phyloP scores from a whole-genome alignment of 768 basidiomycete genomes.

The Trametes cinnabarina region DNA sequence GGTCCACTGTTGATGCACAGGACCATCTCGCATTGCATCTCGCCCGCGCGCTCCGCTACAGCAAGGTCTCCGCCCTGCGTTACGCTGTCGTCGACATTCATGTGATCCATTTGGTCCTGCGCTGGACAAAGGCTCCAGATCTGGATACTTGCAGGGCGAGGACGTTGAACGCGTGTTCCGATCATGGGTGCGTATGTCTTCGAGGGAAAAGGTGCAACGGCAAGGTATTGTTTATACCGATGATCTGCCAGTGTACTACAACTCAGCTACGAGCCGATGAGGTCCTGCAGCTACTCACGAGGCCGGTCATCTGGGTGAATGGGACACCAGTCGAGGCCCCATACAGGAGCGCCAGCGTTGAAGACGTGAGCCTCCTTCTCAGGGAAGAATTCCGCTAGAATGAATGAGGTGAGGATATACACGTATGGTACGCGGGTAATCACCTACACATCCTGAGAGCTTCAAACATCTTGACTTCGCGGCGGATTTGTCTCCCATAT shows the following conservation, averaged over 20 bases:
- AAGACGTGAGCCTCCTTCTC: constrained; percentile 68
- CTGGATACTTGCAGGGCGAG: constrained; percentile 71
- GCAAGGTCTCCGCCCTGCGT: neutral
- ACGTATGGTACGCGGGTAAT: neutral
- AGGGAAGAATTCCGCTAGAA: constrained; percentile 58
- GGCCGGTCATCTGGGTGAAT: constrained; percentile 55
- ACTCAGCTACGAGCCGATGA: neutral
- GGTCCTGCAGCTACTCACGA: constrained; percentile 37
- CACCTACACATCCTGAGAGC: constrained; percentile 55
- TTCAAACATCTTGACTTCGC: constrained; percentile 55
- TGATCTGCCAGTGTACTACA: constrained; percentile 38
- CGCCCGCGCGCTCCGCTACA: constrained; percentile 36
- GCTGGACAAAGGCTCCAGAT: constrained; percentile 66
- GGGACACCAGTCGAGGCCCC: constrained; percentile 94
- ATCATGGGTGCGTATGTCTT: constrained; percentile 62
- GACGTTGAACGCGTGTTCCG: constrained; percentile 55
- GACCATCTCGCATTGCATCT: constrained; percentile 78
- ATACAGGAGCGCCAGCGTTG: constrained; percentile 87
- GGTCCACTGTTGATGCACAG: constrained; percentile 81
- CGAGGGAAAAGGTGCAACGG: constrained; percentile 73
- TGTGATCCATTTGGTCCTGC: neutral
- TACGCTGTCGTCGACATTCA: constrained; percentile 2
- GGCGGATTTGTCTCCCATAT: constrained; percentile 47
- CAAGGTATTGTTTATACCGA: constrained; percentile 73
- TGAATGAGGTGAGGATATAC: neutral